Percentiles rank a stretch among this genome's conserved stretches.
Conservation (phyloP, 2,329 filamentous ascomycete genomes). For the Diaporthe humulicola region DNA sequence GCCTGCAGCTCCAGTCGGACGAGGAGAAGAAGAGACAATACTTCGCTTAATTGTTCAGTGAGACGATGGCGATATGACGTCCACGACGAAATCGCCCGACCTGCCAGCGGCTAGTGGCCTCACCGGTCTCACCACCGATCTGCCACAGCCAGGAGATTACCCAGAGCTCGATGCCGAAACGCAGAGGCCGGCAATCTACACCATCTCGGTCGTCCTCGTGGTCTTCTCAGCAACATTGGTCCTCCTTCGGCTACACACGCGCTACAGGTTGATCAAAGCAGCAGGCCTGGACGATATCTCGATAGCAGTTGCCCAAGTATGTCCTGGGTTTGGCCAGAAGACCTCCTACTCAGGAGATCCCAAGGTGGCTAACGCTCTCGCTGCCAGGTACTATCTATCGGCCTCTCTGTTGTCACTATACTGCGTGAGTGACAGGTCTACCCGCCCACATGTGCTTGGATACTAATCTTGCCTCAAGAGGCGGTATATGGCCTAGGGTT, state of each 20-base stretch:
- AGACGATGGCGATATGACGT: conserved; percentile 32
- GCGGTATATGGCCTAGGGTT: conserved; percentile 46
- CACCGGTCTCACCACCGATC: conserved; percentile 31
- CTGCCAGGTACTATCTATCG: conserved; percentile 41
- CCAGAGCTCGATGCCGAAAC: conserved; percentile 45
- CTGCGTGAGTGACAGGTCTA: conserved; percentile 38
- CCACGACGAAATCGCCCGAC: conserved; percentile 27
- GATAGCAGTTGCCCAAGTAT: conserved; percentile 45
- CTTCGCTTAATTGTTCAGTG: neutral
- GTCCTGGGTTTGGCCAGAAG: neutral
- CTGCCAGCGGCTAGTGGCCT: conserved; percentile 22
- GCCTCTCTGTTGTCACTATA: conserved; percentile 44
- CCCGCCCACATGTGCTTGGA: neutral
- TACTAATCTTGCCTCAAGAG: conserved; percentile 38
- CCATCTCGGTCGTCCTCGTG: conserved; percentile 44
- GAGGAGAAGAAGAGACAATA: neutral
- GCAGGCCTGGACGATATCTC: conserved; percentile 47
- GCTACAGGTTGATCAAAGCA: conserved; percentile 43
- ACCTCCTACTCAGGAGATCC: too few species aligned
- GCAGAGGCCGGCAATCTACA: conserved; percentile 44
- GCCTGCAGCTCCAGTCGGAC: neutral
- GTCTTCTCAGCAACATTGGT: conserved; percentile 45
- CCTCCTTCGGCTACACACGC: conserved; percentile 47
- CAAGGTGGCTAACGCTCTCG: neutral
- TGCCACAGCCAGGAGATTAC: conserved; percentile 40